Evolutionary conservation across 2,329 filamentous ascomycete species (phyloP), one percentile per base, ranked within the genome.

Genomic region (Botrytis elliptica): DNA sequence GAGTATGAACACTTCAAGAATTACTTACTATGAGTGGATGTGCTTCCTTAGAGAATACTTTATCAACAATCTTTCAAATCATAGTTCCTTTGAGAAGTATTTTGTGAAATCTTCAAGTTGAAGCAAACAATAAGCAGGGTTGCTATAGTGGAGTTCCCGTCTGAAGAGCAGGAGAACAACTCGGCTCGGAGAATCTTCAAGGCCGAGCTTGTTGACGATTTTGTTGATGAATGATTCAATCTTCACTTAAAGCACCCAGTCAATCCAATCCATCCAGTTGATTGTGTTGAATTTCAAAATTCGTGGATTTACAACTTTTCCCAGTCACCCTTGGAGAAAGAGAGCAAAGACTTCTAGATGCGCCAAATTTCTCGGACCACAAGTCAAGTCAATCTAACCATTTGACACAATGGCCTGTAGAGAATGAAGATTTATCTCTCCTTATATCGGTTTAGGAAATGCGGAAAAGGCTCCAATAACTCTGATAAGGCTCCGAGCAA

Each of bases 141-240:
- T 57, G 49, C n/a, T 42, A 33, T 33, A 20, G 16, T 57, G 9
- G 25, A 42, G 25, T 20, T 42, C 25, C 29, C 12, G 49, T 57
- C 66, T 42, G 49, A 57, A 42, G 49, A 57, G 66, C 18, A 68
- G 66, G 49, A 20, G 66, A 57, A 29, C 12, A 33, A n/a, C 38
- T 57, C 66, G 38, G 66, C n/a, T 25, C 38, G 66, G 66, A 57
- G 10, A 69, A 69, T 69, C n/a, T 59, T 42, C 7, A 16, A 69
- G 66, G 12, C 38, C 66, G 49, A 42, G 49, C 49, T 33, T 57
- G 49, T 69, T 38, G 18, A 42, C 9, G n/a, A 57, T 29, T 42
- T 42, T 52, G 49, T 18, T 22, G 18, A 3, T 33, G 38, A 33
- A 57, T 10, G 49, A 57, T 57, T 59, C 49, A 69, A 57, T 25